Evolutionary conservation across 2,329 filamentous ascomycete genomes (phyloP), one percentile per base, ranked within the genome.

Genomic region (Phialophora expanda): DNA sequence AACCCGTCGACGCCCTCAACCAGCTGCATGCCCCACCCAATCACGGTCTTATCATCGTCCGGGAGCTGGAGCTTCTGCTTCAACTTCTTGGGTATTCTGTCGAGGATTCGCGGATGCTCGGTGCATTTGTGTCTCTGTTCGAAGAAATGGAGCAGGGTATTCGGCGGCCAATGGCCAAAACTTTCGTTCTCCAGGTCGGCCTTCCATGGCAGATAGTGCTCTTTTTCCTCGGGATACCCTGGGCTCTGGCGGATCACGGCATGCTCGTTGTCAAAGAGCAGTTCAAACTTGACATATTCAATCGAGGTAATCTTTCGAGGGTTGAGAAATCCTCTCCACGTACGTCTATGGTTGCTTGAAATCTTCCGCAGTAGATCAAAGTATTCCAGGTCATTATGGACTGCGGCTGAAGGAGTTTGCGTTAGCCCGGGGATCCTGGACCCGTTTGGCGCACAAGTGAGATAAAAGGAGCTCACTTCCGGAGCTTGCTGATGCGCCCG

Each of bases 261-360:
- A 38, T 58, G 56, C 38, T 58, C 34, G 20, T 58, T 58, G 56
- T 58, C 56, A 34, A 58, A 58, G 34, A 58, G 56, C 28, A 58
- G 22, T 34, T 58, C 56, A 26, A 58, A 58, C 24, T 58, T 58
- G 56, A 58, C 56, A 44, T 58, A 58, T 12, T 20, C 34, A n/a
- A 58, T 58, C n/a, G 56, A 32, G n/a, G 38, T 24, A 22, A 58
- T 38, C 34, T 58, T 58, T 9, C 32, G 56, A 20, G 56, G 56
- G n/a, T 26, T 58, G 14, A 58, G 38, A 20, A 34, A 20, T 41
- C 30, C 56, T 28, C 8, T n/a, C 56, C 38, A 26, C 8, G 28
- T 22, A 5, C 56, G 34, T 26, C 30, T 26, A n/a, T 38, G 56
- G 54, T 3, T 22, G 44, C 20, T 48, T 6, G 20, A 17, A 8